These are phyloP conservation scores for Castanospermum australe DNA, from an alignment of 306 rosid species.

Conservation along the genomic window DNA sequence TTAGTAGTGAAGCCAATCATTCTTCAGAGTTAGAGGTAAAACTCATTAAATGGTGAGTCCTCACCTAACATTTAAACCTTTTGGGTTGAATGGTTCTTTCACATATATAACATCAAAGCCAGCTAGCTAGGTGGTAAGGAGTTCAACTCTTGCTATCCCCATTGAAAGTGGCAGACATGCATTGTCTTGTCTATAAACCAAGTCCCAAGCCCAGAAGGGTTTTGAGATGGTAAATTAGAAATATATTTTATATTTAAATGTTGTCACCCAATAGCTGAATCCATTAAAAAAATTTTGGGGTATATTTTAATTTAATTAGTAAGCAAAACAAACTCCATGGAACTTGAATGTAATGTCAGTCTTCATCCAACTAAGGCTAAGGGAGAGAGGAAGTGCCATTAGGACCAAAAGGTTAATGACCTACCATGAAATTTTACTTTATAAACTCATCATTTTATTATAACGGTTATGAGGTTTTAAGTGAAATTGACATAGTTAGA, in stretches of 20 bases:
- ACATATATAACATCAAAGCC: slow-evolving; percentile 9
- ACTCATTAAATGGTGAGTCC: background rate
- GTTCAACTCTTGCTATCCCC: background rate
- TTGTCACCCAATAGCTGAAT: background rate
- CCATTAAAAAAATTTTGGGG: too few species aligned
- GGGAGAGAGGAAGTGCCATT: background rate
- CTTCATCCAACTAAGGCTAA: background rate
- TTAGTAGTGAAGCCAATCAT: background rate
- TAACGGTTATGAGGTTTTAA: background rate
- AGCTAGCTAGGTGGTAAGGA: background rate
- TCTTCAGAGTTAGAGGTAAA: background rate
- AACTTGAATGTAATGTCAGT: background rate
- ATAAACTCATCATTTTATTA: background rate
- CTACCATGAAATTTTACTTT: background rate
- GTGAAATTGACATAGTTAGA: background rate
- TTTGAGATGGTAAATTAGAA: background rate
- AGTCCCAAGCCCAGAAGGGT: background rate
- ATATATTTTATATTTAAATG: background rate
- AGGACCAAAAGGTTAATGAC: background rate
- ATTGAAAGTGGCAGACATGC: background rate
- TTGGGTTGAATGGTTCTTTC: slow-evolving; percentile 3
- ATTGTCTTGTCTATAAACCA: background rate
- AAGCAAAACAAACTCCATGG: background rate
- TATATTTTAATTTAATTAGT: background rate
- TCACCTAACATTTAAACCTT: background rate